Evolutionary conservation across 2,329 filamentous ascomycete genomes (phyloP).

Genomic region (Penicillium verrucosum): DNA sequence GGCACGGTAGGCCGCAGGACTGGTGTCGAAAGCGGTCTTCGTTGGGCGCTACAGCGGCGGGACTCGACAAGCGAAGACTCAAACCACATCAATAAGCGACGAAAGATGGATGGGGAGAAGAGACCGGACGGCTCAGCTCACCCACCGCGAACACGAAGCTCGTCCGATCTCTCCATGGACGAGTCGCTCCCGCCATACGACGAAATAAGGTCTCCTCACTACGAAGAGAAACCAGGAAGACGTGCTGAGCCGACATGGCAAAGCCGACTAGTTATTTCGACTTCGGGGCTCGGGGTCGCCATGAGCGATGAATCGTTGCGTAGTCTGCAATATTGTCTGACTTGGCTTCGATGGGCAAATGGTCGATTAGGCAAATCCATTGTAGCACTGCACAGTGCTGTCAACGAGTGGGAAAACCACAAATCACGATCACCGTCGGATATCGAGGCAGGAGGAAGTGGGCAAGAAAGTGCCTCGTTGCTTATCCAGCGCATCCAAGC

Average conservation of each 20-base stretch:
- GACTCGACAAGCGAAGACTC: conserved; percentile 35
- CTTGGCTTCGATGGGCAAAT: conserved; percentile 77
- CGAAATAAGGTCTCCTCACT: conserved; percentile 70
- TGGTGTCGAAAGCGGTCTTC: conserved; percentile 79
- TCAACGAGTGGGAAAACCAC: conserved; percentile 73
- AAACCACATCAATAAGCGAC: conserved; percentile 38
- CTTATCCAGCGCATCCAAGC: conserved; percentile 58
- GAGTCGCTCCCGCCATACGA: conserved; percentile 84
- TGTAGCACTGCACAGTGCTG: conserved; percentile 65
- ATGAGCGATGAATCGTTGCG: conserved; percentile 85
- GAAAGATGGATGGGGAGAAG: conserved; percentile 49
- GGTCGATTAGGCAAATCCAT: conserved; percentile 75
- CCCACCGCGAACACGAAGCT: conserved; percentile 46
- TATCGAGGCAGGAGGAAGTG: conserved; percentile 20
- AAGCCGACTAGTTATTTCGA: conserved; percentile 81
- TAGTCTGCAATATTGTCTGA: conserved; percentile 79
- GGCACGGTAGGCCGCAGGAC: conserved; percentile 79
- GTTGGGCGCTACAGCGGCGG: conserved; percentile 68
- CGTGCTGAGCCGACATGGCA: conserved; percentile 60
- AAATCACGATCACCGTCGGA: conserved; percentile 33
- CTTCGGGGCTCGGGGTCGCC: conserved; percentile 83
- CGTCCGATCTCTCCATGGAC: conserved; percentile 63
- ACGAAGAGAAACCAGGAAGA: conserved; percentile 49
- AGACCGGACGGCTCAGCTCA: conserved; percentile 24
- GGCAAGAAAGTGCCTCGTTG: conserved; percentile 23